Evolutionary conservation across 768 basidiomycete species (phyloP), one percentile per base, ranked within the genome.

Genomic region (Rhodotorula babjevae): DNA sequence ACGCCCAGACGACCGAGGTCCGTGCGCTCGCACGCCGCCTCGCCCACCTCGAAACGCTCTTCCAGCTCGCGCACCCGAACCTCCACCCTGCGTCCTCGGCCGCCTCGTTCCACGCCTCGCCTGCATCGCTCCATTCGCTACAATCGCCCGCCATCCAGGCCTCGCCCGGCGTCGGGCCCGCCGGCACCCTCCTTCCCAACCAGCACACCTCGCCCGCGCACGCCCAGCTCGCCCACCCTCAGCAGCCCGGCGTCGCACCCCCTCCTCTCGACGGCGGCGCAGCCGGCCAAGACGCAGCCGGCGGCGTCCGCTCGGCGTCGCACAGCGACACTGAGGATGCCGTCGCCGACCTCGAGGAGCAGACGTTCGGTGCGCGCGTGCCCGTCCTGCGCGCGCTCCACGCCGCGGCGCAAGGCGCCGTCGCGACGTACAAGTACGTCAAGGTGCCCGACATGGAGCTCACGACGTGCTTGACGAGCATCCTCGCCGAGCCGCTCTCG

Each of bases 301-400:
- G 23, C 47, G 29, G 19, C 40, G 60, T 61, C 7, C 40, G 47
- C 42, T 29, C 40, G 27, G 58, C 33, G 10, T 31, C 42, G 19
- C 40, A 58, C n/a, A 69, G 66, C 6, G 75, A 76, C 9, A 76
- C 75, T 7, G 75, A 76, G 29, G 69, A 70, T 14, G 75, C 75
- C 1, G 75, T 69, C 21, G 64, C 58, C 18, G 65, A 73, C 19
- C 29, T 73, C 42, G 75, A 76, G 57, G 75, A 73, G 46, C 67
- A 66, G 33, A 72, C 75, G 2, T 76, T 76, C 52, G 72, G 61
- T 0, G 72, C 72, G 27, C 42, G 72, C 2, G 75, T 76, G 4
- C 68, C 71, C 0, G 72, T 76, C 9, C 31, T 76, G 27, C 47
- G 62, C 10, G 72, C 72, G 11, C 27, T 76, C 55, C 58, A 49